These are phyloP conservation scores for Clohesyomyces aquaticus DNA, from an alignment of 495 filamentous ascomycete genomes.

Conservation along the genomic window DNA sequence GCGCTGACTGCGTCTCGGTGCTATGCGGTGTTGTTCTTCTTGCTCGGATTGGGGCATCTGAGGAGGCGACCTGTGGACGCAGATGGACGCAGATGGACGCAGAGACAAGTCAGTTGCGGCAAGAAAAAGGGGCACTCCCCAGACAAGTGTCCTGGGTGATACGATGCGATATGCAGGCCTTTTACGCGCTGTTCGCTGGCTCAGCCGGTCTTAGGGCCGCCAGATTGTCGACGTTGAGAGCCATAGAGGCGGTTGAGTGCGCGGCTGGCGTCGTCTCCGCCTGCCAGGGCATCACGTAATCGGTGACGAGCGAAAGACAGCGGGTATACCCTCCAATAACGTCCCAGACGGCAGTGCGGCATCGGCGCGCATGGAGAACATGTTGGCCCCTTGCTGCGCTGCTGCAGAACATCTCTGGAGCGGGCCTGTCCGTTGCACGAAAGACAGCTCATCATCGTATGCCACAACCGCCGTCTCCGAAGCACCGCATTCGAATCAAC, in stretches of 20 bases:
- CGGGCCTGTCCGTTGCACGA: slow-evolving; percentile 30
- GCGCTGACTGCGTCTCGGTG: slow-evolving; percentile 9
- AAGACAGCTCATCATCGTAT: slow-evolving; percentile 32
- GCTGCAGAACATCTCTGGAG: slow-evolving; percentile 36
- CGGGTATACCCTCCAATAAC: slow-evolving; percentile 33
- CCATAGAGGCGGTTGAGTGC: slow-evolving; percentile 5
- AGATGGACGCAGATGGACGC: neutral
- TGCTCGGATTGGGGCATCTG: slow-evolving; percentile 3
- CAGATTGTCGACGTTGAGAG: neutral
- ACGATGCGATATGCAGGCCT: neutral
- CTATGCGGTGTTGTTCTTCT: neutral
- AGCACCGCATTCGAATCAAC: slow-evolving; percentile 39
- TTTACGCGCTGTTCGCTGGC: neutral
- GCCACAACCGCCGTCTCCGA: slow-evolving; percentile 30
- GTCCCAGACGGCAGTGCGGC: slow-evolving; percentile 3
- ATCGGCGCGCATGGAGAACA: slow-evolving; percentile 24
- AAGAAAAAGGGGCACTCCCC: neutral
- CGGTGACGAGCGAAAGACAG: slow-evolving; percentile 25
- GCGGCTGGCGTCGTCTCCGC: slow-evolving; percentile 6
- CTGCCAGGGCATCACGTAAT: slow-evolving; percentile 28
- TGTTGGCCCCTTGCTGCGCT: slow-evolving; percentile 26
- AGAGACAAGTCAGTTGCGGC: slow-evolving; percentile 8
- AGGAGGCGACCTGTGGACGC: neutral
- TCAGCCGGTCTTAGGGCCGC: neutral
- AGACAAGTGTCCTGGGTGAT: neutral